phyloP scores from a whole-genome alignment of 169 alveolate species.

The Besnoitia besnoiti region DNA sequence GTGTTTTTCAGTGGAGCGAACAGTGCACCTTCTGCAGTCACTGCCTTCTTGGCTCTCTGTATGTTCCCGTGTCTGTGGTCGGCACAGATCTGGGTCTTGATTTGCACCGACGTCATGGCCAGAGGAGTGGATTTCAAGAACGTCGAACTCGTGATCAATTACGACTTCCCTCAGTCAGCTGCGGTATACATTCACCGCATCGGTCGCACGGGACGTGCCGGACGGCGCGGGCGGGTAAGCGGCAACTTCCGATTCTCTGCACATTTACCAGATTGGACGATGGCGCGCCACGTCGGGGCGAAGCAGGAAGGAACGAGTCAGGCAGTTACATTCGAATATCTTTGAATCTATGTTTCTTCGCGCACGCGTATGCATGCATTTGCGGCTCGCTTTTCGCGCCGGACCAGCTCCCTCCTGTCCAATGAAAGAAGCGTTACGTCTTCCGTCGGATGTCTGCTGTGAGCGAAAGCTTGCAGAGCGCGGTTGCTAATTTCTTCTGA shows the following conservation, averaged over 20 bases:
- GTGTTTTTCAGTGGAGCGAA: too few relatives aligned
- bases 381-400: too few relatives aligned
- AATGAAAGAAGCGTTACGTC: slow-evolving; percentile 74
- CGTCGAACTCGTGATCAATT: slow-evolving; percentile 95
- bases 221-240: slow-evolving; percentile 82
- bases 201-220: slow-evolving; percentile 99
- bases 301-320: too few relatives aligned
- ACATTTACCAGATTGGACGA: too few relatives aligned
- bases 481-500: not conserved
- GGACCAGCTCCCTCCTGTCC: too few relatives aligned
- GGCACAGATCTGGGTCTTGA: slow-evolving; percentile 88
- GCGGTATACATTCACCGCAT: slow-evolving; percentile 96
- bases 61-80: not conserved
- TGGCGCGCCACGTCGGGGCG: too few relatives aligned
- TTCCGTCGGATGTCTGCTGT: slow-evolving; percentile 66
- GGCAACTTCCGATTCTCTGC: slow-evolving; percentile 79
- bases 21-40: not conserved
- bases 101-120: slow-evolving; percentile 96
- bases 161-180: slow-evolving; percentile 94
- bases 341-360: too few relatives aligned
- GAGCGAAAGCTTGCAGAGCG: not conserved
- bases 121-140: slow-evolving; percentile 97
- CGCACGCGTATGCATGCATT: too few relatives aligned
- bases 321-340: too few relatives aligned
- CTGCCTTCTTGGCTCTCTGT: not conserved